These are phyloP conservation scores for Scedosporium minutisporum DNA, from an alignment of 2,329 filamentous ascomycete species.

Conservation along the genomic window DNA sequence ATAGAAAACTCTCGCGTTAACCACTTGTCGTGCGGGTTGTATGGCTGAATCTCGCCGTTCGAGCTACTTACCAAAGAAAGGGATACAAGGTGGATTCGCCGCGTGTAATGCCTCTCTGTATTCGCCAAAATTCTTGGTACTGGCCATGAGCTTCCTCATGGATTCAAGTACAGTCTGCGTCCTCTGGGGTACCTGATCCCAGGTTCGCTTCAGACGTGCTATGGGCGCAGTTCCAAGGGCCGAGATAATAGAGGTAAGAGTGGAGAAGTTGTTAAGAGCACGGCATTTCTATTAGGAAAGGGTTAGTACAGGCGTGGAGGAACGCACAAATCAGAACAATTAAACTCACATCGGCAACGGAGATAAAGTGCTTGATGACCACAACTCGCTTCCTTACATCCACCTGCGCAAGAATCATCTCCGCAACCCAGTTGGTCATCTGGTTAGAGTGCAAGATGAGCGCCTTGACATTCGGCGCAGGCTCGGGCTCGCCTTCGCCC, in stretches of 20 bases:
- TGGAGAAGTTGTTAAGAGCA: slow-evolving; percentile 89
- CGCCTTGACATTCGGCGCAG: slow-evolving; percentile 88
- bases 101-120: slow-evolving; percentile 89
- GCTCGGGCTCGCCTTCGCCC: slow-evolving; percentile 68
- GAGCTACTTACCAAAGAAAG: slow-evolving; percentile 72
- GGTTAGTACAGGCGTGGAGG: not conserved
- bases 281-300: slow-evolving; percentile 73
- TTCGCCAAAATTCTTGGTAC: slow-evolving; percentile 95
- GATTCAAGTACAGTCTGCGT: slow-evolving; percentile 72
- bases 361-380: slow-evolving; percentile 97
- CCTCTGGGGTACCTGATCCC: slow-evolving; percentile 84
- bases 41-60: not conserved
- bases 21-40: not conserved
- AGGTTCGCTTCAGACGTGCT: slow-evolving; percentile 84
- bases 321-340: not conserved
- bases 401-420: slow-evolving; percentile 93
- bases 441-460: slow-evolving; percentile 97
- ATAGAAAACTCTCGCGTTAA: not conserved
- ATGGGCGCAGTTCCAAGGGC: slow-evolving; percentile 91
- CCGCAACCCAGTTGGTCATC: slow-evolving; percentile 97
- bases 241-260: slow-evolving; percentile 93
- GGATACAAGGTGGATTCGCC: slow-evolving; percentile 93
- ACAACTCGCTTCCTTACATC: slow-evolving; percentile 94
- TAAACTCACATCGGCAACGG: slow-evolving; percentile 77
- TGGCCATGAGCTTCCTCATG: slow-evolving; percentile 92